phyloP scores from a whole-genome alignment of 2,329 filamentous ascomycete genomes.

The Clonostachys sp. region DNA sequence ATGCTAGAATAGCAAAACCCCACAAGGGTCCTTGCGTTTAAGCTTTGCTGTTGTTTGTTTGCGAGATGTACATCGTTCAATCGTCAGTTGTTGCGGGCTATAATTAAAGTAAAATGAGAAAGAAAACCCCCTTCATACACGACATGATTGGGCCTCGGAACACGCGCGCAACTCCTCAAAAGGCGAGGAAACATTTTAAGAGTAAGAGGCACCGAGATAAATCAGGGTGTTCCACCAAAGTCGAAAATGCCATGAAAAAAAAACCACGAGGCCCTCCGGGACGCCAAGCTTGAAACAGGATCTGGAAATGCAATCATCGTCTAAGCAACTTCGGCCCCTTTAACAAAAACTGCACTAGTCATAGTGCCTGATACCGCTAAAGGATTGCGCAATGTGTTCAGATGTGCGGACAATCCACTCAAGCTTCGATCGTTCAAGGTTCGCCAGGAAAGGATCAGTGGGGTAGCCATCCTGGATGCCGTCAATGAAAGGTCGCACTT shows the following conservation, averaged over 20 bases:
- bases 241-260: neutral
- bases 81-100: neutral
- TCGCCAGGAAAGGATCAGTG: constrained; percentile 30
- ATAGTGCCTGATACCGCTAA: constrained; percentile 9
- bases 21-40: too few species aligned
- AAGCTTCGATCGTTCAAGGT: constrained; percentile 28
- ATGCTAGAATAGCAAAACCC: too few species aligned
- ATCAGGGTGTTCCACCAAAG: too few species aligned
- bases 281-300: too few species aligned
- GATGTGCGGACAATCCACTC: constrained; percentile 31
- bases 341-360: neutral
- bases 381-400: constrained; percentile 25
- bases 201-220: too few species aligned
- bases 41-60: too few species aligned
- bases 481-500: constrained; percentile 24
- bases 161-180: too few species aligned
- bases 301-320: too few species aligned
- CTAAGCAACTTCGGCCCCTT: too few species aligned
- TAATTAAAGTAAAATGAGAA: constrained; percentile 2
- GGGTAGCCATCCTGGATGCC: constrained; percentile 28
- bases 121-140: constrained; percentile 3
- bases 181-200: too few species aligned
- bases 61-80: too few species aligned
- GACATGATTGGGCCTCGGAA: neutral
- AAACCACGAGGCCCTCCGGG: neutral